phyloP scores from a whole-genome alignment of 768 basidiomycete species.

The Kwoniella mangroviensis region DNA sequence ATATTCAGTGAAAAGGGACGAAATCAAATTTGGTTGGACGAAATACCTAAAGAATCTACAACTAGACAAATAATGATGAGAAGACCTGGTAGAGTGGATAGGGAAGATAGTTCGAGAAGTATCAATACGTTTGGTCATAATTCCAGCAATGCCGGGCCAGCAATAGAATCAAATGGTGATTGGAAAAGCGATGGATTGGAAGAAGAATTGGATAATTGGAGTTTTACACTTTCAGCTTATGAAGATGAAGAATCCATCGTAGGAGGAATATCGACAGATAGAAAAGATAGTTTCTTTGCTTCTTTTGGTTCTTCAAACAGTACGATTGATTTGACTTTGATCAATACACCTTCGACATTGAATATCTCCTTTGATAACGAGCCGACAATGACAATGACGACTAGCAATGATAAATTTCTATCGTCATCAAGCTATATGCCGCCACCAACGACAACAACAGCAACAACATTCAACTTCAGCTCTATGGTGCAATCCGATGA shows the following conservation, averaged over 20 bases:
- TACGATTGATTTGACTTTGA: not conserved
- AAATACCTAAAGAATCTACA: not conserved
- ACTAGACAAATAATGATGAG: not conserved
- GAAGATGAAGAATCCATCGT: constrained; percentile 15
- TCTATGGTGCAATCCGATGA: not conserved
- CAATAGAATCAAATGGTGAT: too few species aligned
- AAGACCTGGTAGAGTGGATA: constrained; percentile 10
- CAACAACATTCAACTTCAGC: not conserved
- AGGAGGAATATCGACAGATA: constrained; percentile 9
- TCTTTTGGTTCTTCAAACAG: not conserved
- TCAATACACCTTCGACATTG: not conserved
- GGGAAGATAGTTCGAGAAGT: constrained; percentile 20
- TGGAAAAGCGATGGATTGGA: not conserved
- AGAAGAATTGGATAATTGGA: constrained; percentile 32
- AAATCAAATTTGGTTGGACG: constrained; percentile 7
- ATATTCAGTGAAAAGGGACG: constrained; percentile 24
- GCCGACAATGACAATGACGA: not conserved
- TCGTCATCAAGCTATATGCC: constrained; percentile 1
- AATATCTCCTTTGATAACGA: not conserved
- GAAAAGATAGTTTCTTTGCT: constrained; percentile 25
- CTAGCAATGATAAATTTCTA: too few species aligned
- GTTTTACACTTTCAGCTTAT: constrained; percentile 32
- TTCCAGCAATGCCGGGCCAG: too few species aligned
- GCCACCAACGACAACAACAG: not conserved
- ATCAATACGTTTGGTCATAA: constrained; percentile 15